Base-by-base conservation (phyloP, 1,284 basidiomycete species). In the Ceratobasidium sp. region DNA sequence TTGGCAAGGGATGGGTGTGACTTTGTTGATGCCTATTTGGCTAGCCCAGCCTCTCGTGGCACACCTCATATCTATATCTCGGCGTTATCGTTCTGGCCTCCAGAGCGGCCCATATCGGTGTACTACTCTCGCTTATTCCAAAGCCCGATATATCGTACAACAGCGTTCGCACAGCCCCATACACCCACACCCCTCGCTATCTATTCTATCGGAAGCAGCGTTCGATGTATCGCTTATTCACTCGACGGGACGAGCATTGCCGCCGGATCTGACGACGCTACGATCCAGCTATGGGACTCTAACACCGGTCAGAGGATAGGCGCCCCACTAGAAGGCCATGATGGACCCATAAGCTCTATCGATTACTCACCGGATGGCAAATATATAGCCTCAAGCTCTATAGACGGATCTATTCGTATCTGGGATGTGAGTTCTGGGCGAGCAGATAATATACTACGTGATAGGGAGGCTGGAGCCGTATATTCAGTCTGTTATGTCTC, bases 11-110 rank as follows among this genome's bases (percentile, higher is more conserved):
- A 61, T 33, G 58, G 23, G 10, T 20, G 20, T 13, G 58, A 40
- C 7, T 61, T 61, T 40, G n/a, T 61, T 18, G 15, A 28, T 20
- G 26, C 58, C 5, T 61, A 28, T n/a, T 61, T 26, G 26, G 6
- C 58, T 13, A 33, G 58, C 58, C 58, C 58, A 13, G 26, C 39
- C 9, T 26, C 58, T 9, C 23, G 26, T 18, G 28, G 58, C 26
- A 61, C 58, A 13, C 23, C 26, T 61, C 58, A 61, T 26, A 61
- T 61, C 9, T 61, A 61, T 40, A 61, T 26, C 7, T 61, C 58
- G 12, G 26, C 26, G 58, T 20, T 61, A 33, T 26, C 58, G 26
- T 28, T 26, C 28, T 61, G 58, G 58, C 26, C 23, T 13, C 10
- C 12, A n/a, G 13, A 61, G 12, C 26, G 58, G 26, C 58, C 58